phyloP scores from a whole-genome alignment of 1,139 yeast species.

The Taiozyma onychis region DNA sequence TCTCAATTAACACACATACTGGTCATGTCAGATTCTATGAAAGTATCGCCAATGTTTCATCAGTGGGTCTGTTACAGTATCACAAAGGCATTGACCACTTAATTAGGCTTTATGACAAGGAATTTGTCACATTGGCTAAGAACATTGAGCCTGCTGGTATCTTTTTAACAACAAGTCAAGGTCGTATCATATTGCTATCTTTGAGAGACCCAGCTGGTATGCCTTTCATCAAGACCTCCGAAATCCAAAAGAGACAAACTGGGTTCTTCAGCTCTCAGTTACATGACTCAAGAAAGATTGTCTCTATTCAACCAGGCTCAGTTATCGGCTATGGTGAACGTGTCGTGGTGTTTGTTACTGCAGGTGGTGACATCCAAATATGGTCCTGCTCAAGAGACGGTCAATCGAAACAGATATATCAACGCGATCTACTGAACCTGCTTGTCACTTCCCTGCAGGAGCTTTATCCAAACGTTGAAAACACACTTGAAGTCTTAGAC shows the following conservation, averaged over 20 bases:
- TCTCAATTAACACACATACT: slow-evolving; percentile 47
- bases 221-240: slow-evolving; percentile 31
- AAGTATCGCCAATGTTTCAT: slow-evolving; percentile 61
- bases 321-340: slow-evolving; percentile 48
- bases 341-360: slow-evolving; percentile 34
- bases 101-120: slow-evolving; percentile 41
- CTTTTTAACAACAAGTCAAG: slow-evolving; percentile 63
- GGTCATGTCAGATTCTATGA: slow-evolving; percentile 63
- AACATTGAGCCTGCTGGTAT: slow-evolving; percentile 75
- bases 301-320: slow-evolving; percentile 55
- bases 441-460: slow-evolving; percentile 35
- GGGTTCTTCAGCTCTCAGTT: slow-evolving; percentile 26
- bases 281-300: slow-evolving; percentile 40
- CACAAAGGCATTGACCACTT: slow-evolving; percentile 34
- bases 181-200: slow-evolving; percentile 57
- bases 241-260: slow-evolving; percentile 27
- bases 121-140: slow-evolving; percentile 50
- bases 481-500: slow-evolving; percentile 47
- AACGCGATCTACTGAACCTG: slow-evolving; percentile 29
- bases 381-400: slow-evolving; percentile 45
- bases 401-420: slow-evolving; percentile 32
- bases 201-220: slow-evolving; percentile 68
- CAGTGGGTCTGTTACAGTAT: slow-evolving; percentile 49
- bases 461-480: slow-evolving; percentile 37
- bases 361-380: slow-evolving; percentile 37